Evolutionary conservation across 768 basidiomycete species (phyloP).

Genomic region (Kwoniella sp.): DNA sequence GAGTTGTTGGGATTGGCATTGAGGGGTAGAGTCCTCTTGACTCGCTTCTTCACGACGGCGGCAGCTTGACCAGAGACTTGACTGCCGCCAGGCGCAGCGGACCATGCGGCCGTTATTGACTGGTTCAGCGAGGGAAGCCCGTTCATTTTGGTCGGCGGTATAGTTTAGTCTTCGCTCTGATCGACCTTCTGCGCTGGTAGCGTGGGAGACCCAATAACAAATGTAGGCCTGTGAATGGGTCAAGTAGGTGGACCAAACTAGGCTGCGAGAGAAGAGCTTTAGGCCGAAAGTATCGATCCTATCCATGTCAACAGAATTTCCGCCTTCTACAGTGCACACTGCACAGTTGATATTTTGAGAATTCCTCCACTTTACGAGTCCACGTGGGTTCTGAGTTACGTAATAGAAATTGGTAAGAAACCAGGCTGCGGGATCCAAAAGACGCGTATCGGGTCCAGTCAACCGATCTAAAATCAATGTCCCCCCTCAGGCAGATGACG

Average conservation of each 20-base stretch:
- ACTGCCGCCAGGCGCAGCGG: constrained; percentile 3
- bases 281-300: neutral
- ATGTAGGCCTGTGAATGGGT: too few relatives aligned
- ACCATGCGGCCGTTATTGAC: constrained; percentile 48
- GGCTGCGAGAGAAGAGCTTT: neutral
- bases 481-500: neutral
- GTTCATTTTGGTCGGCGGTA: constrained; percentile 27
- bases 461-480: constrained; percentile 18
- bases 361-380: constrained; percentile 11
- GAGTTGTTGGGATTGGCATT: constrained; percentile 24
- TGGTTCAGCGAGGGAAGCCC: constrained; percentile 39
- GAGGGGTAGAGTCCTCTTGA: constrained; percentile 31
- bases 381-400: constrained; percentile 6
- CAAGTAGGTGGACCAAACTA: too few relatives aligned
- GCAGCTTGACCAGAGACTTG: constrained; percentile 6
- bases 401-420: too few relatives aligned
- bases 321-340: constrained; percentile 3
- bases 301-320: constrained; percentile 11
- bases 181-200: too few relatives aligned
- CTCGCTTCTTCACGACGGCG: constrained; percentile 21
- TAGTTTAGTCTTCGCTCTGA: too few relatives aligned
- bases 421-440: constrained; percentile 7
- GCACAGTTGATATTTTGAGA: neutral
- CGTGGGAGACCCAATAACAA: too few relatives aligned
- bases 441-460: constrained; percentile 24